Conservation (phyloP, 331 rosid genomes). For the Arachis monticola region DNA sequence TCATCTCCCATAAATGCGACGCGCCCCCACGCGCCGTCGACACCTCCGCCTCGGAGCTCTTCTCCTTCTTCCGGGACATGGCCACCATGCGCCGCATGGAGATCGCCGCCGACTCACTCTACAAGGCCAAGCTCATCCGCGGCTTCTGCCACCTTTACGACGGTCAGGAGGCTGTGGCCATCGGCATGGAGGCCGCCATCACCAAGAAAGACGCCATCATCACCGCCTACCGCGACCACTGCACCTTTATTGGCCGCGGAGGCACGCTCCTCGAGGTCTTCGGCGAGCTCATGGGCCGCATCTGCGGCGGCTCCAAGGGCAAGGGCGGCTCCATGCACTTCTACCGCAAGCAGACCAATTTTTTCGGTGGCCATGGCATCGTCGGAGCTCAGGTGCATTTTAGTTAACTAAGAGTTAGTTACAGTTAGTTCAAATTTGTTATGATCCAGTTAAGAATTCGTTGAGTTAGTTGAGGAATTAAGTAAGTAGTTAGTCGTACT, state of each 20-base stretch:
- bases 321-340: slow-evolving; percentile 99
- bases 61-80: slow-evolving; percentile 76
- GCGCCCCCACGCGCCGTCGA: slow-evolving; percentile 77
- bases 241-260: slow-evolving; percentile 79
- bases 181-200: slow-evolving; percentile 88
- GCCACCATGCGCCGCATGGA: slow-evolving; percentile 93
- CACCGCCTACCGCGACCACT: slow-evolving; percentile 91
- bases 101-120: slow-evolving; percentile 93
- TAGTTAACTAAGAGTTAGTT: background rate
- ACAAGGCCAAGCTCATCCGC: slow-evolving; percentile 92
- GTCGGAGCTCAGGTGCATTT: slow-evolving; percentile 85
- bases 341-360: slow-evolving; percentile 71
- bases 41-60: slow-evolving; percentile 72
- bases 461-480: no score
- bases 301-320: slow-evolving; percentile 77
- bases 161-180: slow-evolving; percentile 90
- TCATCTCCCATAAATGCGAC: slow-evolving; percentile 72
- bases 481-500: no score
- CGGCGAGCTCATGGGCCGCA: slow-evolving; percentile 83
- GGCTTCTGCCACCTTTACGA: slow-evolving; percentile 96
- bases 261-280: slow-evolving; percentile 66
- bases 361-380: slow-evolving; percentile 92
- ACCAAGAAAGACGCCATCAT: slow-evolving; percentile 74
- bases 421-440: background rate
- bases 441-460: background rate